Evolutionary conservation across 345 rosid genomes (phyloP), one percentile per base, ranked within the genome.

Genomic region (Eucalyptus shirleyi): DNA sequence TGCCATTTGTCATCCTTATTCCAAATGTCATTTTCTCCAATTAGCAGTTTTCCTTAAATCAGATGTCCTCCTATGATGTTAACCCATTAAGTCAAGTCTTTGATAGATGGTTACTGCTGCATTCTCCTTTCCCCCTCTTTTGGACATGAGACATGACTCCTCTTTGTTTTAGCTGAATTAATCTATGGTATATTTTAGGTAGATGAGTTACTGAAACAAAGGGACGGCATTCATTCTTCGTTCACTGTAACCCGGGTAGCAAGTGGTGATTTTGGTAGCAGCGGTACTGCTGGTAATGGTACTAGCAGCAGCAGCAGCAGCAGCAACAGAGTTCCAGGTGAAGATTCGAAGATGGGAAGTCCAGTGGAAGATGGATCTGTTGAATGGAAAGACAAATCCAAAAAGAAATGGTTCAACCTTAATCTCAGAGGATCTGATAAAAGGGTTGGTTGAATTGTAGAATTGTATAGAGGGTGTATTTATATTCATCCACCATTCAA

Each of bases 381-480:
- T 34, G 99, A 97, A 44, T 97, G 98, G 32, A 96, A 93, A 94
- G 99, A 98, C 86, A 98, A 96, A 91, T 91, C 91, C 24, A 98
- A 93, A 91, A 96, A 96, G 96, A 98, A 95, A 94, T 98, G 99
- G 99, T 98, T 98, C 92, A 98, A 96, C 92, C 94, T 98, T 93
- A 97, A 95, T 92, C 90, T 97, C 21, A 96, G 92, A 89, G 98
- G 99, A 90, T 94, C 99, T 42, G 99, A 98, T 88, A 98, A 95
- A 92, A 95, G 93, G 93, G 91, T 91, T 86, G 94, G 94, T 86
- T 95, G 88, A 94, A n/a, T 69, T 45, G 34, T 88, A 53, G 55
- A 37, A 14, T 77, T 72, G 59, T 88, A 34, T 62, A 42, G 85
- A 86, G 45, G 28, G 44, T 37, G 83, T 72, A 37, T 37, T 72